Base-by-base conservation (phyloP, 2,329 filamentous ascomycete genomes). In the Cryphonectria nitschkei region DNA sequence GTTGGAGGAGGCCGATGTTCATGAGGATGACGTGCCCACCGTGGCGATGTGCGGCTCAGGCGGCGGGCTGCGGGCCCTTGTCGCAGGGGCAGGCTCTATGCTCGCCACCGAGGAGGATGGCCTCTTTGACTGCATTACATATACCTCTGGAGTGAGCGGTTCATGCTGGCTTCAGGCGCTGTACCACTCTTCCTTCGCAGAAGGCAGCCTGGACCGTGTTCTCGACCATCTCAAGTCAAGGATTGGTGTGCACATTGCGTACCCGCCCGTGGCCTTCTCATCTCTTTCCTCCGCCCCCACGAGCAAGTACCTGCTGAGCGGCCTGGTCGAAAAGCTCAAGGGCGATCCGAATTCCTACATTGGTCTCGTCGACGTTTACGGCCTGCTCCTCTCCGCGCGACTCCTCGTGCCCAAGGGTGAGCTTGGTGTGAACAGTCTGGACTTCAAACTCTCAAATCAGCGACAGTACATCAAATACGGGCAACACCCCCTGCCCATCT, bases 41-140 rank as follows among this genome's bases (percentile, higher is more conserved):
- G 98, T 99, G 78, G 95, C 95, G 54, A 91, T 98, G 84, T 97
- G 95, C 76, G 95, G 95, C 11, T 98, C 95, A 1, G 96, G 96
- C 13, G 96, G 96, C 70, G 96, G 96, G 0, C 82, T 99, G 63
- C 87, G 96, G 66, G 96, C 96, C 1, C 87, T 99, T 52, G 93
- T 98, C 26, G 95, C 96, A 1, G 95, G 95, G 3, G 91, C 94
- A 0, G 95, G 95, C 0, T 98, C 95, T 0, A 91, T 97, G 73
- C 84, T 96, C 13, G 95, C 94, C 3, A 88, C 94, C 0, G 89
- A 94, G 72, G 92, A 98, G 78, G 92, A 93, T 70, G 96, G 96
- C 0, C 84, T 99, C 0, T 97, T 97, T 79, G 95, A 98, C 80
- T 98, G 96, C 78, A 88, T 93, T 14, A 98, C 95, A 1, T 99